Conservation (phyloP, 2,329 filamentous ascomycete genomes). For the Apiospora rasikravindrae region DNA sequence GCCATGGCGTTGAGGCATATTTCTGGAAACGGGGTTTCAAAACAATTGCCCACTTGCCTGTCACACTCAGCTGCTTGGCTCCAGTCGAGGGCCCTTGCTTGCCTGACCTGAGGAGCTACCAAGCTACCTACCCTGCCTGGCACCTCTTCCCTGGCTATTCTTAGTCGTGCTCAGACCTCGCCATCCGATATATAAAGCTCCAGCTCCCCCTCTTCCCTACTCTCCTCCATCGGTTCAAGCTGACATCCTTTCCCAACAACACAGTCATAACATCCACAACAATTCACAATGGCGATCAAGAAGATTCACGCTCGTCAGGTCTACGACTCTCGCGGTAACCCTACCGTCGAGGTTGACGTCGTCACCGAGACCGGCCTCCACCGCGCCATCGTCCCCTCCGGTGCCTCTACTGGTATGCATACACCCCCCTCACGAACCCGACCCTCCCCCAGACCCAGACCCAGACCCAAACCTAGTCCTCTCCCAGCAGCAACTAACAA, state of each 20-base stretch:
- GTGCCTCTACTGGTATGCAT: slow-evolving; percentile 86
- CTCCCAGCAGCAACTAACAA: slow-evolving; percentile 29
- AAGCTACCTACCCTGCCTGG: neutral
- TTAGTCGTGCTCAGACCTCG: slow-evolving; percentile 14
- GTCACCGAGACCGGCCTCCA: slow-evolving; percentile 96
- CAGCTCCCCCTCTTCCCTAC: slow-evolving; percentile 1
- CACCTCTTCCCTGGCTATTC: slow-evolving; percentile 2
- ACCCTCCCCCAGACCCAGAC: slow-evolving; percentile 22
- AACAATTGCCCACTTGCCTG: slow-evolving; percentile 13
- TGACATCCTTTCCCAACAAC: slow-evolving; percentile 7
- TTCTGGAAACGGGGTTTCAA: slow-evolving; percentile 17
- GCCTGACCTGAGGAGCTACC: neutral
- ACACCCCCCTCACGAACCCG: slow-evolving; percentile 21
- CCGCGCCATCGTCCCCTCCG: slow-evolving; percentile 96
- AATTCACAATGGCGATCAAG: slow-evolving; percentile 80
- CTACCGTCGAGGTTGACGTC: slow-evolving; percentile 97
- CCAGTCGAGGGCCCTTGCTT: neutral
- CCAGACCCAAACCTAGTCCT: too few relatives aligned
- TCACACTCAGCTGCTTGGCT: slow-evolving; percentile 13
- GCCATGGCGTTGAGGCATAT: slow-evolving; percentile 17
- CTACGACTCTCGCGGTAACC: slow-evolving; percentile 98
- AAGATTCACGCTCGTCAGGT: slow-evolving; percentile 93
- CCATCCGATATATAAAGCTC: slow-evolving; percentile 14
- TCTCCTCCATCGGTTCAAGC: neutral
- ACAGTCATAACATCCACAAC: slow-evolving; percentile 21